These are phyloP conservation scores for Phytophthora macrochlamydospora DNA, from an alignment of 352 stramenopile species.

Conservation along the genomic window DNA sequence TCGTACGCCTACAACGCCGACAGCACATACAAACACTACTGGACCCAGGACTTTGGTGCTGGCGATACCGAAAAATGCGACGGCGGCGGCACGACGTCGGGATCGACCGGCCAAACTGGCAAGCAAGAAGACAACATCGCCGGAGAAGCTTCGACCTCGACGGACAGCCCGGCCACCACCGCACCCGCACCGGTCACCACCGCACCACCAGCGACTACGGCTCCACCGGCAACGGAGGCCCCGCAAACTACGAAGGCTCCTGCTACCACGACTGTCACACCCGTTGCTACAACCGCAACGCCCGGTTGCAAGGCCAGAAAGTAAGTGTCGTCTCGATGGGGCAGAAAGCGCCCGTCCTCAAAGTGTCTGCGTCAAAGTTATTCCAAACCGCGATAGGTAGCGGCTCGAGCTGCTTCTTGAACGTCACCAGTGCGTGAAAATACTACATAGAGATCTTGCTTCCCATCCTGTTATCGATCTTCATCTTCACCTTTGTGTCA, in stretches of 20 bases:
- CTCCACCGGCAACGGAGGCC: conserved; percentile 1
- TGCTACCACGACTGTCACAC: conserved; percentile 13
- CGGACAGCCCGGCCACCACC: conserved; percentile 11
- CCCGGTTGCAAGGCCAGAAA: conserved; percentile 29
- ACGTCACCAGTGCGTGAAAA: conserved; percentile 16
- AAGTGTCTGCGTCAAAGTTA: conserved; percentile 9
- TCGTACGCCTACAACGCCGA: conserved; percentile 36
- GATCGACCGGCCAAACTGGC: conserved; percentile 20
- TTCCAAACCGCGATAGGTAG: conserved; percentile 17
- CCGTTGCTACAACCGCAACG: not conserved
- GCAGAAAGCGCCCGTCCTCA: not conserved
- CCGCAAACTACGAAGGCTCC: not conserved
- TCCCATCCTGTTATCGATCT: conserved; percentile 17
- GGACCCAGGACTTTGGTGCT: conserved; percentile 61
- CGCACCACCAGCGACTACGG: conserved; percentile 1
- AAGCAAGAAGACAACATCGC: conserved; percentile 25
- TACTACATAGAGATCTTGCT: conserved; percentile 21
- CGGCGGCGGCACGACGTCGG: conserved; percentile 15
- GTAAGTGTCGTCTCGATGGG: conserved; percentile 17
- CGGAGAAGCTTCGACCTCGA: conserved; percentile 16
- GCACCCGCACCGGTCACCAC: not conserved
- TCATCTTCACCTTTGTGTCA: not conserved
- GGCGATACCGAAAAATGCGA: conserved; percentile 39
- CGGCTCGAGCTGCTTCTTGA: conserved; percentile 11
- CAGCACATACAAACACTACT: conserved; percentile 57